Conservation (phyloP, 2,329 filamentous ascomycete species). For the Periconia sp. region DNA sequence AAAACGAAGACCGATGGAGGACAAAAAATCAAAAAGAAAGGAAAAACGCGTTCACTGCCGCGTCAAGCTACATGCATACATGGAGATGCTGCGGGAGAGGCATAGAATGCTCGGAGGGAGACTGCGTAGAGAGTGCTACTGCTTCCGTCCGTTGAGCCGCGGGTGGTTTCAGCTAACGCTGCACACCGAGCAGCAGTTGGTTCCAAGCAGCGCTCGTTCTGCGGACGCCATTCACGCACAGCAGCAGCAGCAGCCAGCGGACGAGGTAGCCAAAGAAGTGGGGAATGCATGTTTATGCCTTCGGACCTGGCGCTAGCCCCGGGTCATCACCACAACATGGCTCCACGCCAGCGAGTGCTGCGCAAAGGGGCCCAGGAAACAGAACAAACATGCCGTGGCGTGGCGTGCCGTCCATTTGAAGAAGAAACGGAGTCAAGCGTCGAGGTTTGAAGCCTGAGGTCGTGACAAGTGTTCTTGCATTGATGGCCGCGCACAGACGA, state of each 20-base stretch:
- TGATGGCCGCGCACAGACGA: constrained; percentile 13
- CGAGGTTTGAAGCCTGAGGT: constrained; percentile 3
- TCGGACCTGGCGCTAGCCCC: background rate
- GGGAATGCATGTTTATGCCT: too few relatives aligned
- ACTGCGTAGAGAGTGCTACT: background rate
- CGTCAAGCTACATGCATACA: too few relatives aligned
- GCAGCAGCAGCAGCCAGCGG: background rate
- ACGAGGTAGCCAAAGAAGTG: background rate
- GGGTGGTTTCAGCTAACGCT: background rate
- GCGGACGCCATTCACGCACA: background rate
- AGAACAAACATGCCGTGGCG: background rate
- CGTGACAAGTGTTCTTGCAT: constrained; percentile 32
- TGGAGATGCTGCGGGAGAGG: too few relatives aligned
- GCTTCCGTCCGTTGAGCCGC: background rate
- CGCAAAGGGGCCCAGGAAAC: background rate
- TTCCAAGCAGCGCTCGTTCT: background rate
- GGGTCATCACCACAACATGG: background rate
- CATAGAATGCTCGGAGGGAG: too few relatives aligned
- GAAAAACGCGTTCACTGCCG: background rate
- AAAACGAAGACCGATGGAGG: background rate
- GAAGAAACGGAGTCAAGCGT: background rate
- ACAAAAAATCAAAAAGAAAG: background rate
- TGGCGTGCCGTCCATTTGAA: too few relatives aligned
- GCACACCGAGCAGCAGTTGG: background rate
- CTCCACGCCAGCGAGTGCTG: background rate